Conservation (phyloP, 352 stramenopile species). For the Phytophthora citricola region DNA sequence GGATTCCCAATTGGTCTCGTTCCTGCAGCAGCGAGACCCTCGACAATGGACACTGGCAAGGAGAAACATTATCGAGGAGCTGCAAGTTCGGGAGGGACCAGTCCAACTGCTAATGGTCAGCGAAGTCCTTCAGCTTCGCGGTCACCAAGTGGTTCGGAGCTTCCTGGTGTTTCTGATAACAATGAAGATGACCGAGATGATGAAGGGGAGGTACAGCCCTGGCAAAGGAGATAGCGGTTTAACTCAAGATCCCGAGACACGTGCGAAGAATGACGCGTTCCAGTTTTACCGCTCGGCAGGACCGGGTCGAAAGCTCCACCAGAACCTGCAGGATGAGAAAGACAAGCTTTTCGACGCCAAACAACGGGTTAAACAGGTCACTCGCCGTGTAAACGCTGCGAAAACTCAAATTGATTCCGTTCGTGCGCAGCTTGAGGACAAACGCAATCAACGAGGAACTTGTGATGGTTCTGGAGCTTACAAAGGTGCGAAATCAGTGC, state of each 20-base stretch:
- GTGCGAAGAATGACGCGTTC: conserved; percentile 76
- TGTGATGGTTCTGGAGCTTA: conserved; percentile 1
- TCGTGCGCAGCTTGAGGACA: conserved; percentile 68
- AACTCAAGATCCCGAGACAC: conserved; percentile 16
- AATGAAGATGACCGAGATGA: conserved; percentile 37
- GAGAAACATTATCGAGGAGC: conserved; percentile 39
- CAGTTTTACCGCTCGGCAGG: conserved; percentile 66
- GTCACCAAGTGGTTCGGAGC: conserved; percentile 25
- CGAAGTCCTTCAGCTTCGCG: conserved; percentile 47
- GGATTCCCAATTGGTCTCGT: conserved; percentile 73
- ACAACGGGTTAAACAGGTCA: conserved; percentile 76
- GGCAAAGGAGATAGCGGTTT: conserved; percentile 8
- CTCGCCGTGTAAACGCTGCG: conserved; percentile 72
- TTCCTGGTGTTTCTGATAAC: conserved; percentile 29
- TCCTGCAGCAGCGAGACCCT: conserved; percentile 57
- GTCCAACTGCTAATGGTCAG: conserved; percentile 24
- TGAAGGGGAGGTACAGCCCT: conserved; percentile 17
- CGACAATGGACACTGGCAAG: conserved; percentile 67
- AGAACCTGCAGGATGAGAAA: conserved; percentile 75
- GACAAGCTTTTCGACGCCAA: conserved; percentile 76
- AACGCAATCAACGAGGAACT: conserved; percentile 46
- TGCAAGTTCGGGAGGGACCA: not conserved
- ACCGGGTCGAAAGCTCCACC: conserved; percentile 63
- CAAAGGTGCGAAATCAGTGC: conserved; percentile 11
- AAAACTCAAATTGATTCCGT: conserved; percentile 83